A percentile compares a stretch with the other conserved stretches of the same genome.
These are phyloP conservation scores for Raddia distichophylla DNA, from an alignment of 176 grass and related monocot species.

Conservation along the genomic window DNA sequence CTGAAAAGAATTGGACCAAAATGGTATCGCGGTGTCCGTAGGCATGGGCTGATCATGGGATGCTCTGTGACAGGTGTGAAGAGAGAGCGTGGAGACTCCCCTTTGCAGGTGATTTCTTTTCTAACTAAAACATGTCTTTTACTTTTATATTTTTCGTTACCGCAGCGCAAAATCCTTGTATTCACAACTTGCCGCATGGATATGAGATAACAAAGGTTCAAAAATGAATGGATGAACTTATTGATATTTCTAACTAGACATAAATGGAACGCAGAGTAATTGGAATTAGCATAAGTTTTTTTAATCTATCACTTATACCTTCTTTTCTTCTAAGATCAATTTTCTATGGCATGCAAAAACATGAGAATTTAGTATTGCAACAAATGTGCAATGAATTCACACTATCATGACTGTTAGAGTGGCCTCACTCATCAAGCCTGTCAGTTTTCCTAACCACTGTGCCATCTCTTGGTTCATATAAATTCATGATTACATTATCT, in stretches of 20 bases:
- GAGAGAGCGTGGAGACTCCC: conserved; percentile 72
- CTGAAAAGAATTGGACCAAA: conserved; percentile 93
- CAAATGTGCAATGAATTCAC: neutral
- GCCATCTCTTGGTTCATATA: neutral
- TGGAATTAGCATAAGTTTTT: neutral
- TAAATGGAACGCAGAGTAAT: neutral
- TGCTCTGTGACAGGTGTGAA: conserved; percentile 91
- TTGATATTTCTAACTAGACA: neutral
- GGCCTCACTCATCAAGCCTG: neutral
- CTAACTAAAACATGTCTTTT: neutral
- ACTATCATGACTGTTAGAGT: neutral
- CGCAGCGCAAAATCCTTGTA: neutral
- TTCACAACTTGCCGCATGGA: neutral
- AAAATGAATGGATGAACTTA: neutral
- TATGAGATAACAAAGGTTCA: neutral
- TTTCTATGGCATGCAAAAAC: neutral
- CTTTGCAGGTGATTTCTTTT: conserved; percentile 53
- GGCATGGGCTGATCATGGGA: conserved; percentile 91
- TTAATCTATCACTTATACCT: neutral
- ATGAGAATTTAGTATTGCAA: neutral
- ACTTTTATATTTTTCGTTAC: neutral
- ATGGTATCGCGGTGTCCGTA: conserved; percentile 89
- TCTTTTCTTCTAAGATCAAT: neutral
- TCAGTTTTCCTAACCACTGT: neutral
- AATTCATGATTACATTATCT: neutral